Evolutionary conservation across 2,329 filamentous ascomycete genomes (phyloP).

Genomic region (Dendrostoma leiphaemia): DNA sequence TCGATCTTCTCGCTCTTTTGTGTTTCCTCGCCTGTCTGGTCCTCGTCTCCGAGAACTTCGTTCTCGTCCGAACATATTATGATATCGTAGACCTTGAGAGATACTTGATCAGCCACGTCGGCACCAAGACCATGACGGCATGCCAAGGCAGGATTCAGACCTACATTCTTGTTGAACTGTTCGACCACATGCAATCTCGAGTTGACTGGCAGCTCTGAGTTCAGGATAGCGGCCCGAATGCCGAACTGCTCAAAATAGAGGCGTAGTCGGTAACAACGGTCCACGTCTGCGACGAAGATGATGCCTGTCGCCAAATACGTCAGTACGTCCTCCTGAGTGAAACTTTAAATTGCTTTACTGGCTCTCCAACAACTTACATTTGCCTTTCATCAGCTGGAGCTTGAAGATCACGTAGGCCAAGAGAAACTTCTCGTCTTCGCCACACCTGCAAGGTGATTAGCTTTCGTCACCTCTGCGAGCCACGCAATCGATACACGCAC

Average conservation of each 20-base stretch:
- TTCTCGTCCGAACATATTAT: slow-evolving; percentile 95
- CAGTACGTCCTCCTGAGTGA: neutral
- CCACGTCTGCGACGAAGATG: slow-evolving; percentile 75
- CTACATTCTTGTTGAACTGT: slow-evolving; percentile 89
- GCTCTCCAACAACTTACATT: slow-evolving; percentile 56
- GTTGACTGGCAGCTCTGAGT: slow-evolving; percentile 92
- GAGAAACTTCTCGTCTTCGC: slow-evolving; percentile 96
- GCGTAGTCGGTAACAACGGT: slow-evolving; percentile 86
- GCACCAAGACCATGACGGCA: too few species aligned
- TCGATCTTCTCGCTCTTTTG: slow-evolving; percentile 12
- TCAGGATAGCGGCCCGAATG: slow-evolving; percentile 88
- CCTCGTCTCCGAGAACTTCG: slow-evolving; percentile 72
- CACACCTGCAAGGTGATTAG: slow-evolving; percentile 48
- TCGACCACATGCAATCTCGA: slow-evolving; percentile 92
- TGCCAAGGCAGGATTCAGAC: neutral
- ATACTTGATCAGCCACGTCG: neutral
- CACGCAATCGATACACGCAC: slow-evolving; percentile 36
- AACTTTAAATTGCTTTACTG: slow-evolving; percentile 66
- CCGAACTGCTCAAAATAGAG: slow-evolving; percentile 97
- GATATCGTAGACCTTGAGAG: slow-evolving; percentile 74
- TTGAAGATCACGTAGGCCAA: slow-evolving; percentile 94
- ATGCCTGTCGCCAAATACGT: slow-evolving; percentile 27
- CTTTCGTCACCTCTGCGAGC: neutral
- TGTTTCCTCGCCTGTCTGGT: slow-evolving; percentile 33
- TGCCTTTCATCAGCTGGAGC: slow-evolving; percentile 88